These are phyloP conservation scores for Colletotrichum tropicicola DNA, from an alignment of 2,329 filamentous ascomycete species.

Conservation along the genomic window DNA sequence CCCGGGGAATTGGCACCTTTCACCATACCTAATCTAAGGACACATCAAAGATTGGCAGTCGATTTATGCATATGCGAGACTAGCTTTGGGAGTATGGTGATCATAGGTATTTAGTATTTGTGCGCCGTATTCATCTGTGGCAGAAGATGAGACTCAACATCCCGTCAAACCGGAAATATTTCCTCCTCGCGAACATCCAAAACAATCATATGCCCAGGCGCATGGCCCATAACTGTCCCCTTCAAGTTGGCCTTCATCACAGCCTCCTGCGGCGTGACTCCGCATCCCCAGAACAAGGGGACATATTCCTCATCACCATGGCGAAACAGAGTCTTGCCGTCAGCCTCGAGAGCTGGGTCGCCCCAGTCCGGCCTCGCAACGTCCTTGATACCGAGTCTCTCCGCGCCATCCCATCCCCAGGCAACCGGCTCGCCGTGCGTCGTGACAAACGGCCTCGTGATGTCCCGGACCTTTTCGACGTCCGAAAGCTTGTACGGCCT, in stretches of 20 bases:
- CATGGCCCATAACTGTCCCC: slow-evolving; percentile 68
- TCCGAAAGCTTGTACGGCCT: slow-evolving; percentile 61
- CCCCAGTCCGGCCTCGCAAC: slow-evolving; percentile 66
- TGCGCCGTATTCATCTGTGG: too few species aligned
- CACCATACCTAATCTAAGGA: too few species aligned
- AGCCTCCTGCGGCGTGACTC: slow-evolving; percentile 72
- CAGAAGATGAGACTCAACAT: too few species aligned
- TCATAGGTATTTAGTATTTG: too few species aligned
- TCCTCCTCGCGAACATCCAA: slow-evolving; percentile 60
- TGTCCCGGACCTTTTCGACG: slow-evolving; percentile 59
- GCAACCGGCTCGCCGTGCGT: slow-evolving; percentile 73
- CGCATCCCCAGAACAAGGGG: slow-evolving; percentile 71
- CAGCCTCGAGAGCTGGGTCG: slow-evolving; percentile 51
- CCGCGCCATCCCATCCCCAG: slow-evolving; percentile 69
- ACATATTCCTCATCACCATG: slow-evolving; percentile 50
- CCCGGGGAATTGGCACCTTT: too few species aligned
- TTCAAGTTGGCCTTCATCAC: slow-evolving; percentile 63
- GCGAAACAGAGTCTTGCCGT: slow-evolving; percentile 46
- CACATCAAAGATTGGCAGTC: too few species aligned
- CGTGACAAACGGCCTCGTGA: slow-evolving; percentile 62
- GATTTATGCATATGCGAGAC: too few species aligned
- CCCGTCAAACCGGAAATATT: too few species aligned
- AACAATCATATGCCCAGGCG: slow-evolving; percentile 70
- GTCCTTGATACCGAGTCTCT: slow-evolving; percentile 61
- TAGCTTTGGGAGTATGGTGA: too few species aligned